phyloP scores from a whole-genome alignment of 73 alveolate species.

The Paramecium octaurelia region DNA sequence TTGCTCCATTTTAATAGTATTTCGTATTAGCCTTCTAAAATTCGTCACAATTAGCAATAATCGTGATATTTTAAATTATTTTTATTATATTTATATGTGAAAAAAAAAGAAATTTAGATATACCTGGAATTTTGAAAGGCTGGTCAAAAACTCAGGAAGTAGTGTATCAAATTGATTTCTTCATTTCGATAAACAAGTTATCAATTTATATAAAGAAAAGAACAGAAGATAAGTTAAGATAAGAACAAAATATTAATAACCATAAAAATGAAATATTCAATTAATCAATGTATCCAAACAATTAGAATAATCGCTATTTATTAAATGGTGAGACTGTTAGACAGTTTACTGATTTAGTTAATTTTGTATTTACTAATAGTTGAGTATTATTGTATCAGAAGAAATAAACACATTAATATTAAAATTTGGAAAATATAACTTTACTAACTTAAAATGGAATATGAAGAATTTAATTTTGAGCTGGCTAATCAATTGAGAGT shows the following conservation, averaged over 20 bases:
- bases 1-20: constrained; percentile 33
- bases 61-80: neutral
- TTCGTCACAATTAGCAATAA: neutral
- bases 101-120: neutral
- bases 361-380: neutral
- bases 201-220: too few relatives aligned
- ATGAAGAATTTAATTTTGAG: neutral
- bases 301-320: neutral
- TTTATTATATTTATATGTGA: neutral
- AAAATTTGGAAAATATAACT: neutral
- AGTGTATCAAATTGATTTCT: too few relatives aligned
- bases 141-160: too few relatives aligned
- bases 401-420: neutral
- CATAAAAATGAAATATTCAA: too few relatives aligned
- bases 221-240: too few relatives aligned
- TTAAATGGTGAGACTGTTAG: neutral
- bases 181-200: too few relatives aligned
- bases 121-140: too few relatives aligned
- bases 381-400: neutral
- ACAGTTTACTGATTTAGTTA: neutral
- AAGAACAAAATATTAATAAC: too few relatives aligned
- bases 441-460: neutral
- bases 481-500: neutral
- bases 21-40: constrained; percentile 46
- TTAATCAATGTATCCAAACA: too few relatives aligned